These are phyloP conservation scores for Mallotus nudiflorus DNA, from an alignment of 345 rosid genomes.

Conservation along the genomic window DNA sequence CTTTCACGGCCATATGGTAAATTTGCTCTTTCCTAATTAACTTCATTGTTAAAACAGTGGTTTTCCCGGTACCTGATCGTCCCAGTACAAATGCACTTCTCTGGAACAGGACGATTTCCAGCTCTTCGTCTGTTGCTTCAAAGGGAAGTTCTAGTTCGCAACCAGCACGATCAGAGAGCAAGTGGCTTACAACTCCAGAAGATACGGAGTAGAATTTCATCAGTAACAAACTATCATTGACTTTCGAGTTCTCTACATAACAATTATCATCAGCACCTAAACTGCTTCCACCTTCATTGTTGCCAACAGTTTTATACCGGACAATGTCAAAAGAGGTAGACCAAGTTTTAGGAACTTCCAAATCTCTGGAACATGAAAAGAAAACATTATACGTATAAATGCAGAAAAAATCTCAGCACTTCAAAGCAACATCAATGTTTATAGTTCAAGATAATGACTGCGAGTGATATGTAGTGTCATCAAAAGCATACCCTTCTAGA, in stretches of 20 bases:
- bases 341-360: constrained; percentile 52
- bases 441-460: background rate
- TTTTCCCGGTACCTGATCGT: constrained; percentile 63
- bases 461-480: background rate
- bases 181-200: constrained; percentile 29
- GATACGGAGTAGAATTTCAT: constrained; percentile 60
- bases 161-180: constrained; percentile 43
- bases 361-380: constrained; percentile 32
- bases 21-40: constrained; percentile 41
- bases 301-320: constrained; percentile 17
- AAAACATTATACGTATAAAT: background rate
- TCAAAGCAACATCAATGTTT: no score
- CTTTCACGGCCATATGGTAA: constrained; percentile 27
- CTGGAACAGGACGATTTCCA: constrained; percentile 36
- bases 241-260: constrained; percentile 45
- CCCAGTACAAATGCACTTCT: constrained; percentile 52
- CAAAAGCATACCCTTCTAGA: constrained; percentile 47
- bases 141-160: constrained; percentile 48
- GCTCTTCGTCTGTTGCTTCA: constrained; percentile 49
- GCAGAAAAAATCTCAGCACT: background rate
- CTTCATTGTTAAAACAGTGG: constrained; percentile 53
- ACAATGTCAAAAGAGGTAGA: constrained; percentile 26
- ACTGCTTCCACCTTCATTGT: constrained; percentile 20
- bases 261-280: constrained; percentile 20
- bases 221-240: constrained; percentile 45